Percentiles rank a stretch among this genome's conserved stretches.
These are phyloP conservation scores for Pontederia paniculata DNA, from an alignment of 176 grass and related monocot genomes.

Conservation along the genomic window DNA sequence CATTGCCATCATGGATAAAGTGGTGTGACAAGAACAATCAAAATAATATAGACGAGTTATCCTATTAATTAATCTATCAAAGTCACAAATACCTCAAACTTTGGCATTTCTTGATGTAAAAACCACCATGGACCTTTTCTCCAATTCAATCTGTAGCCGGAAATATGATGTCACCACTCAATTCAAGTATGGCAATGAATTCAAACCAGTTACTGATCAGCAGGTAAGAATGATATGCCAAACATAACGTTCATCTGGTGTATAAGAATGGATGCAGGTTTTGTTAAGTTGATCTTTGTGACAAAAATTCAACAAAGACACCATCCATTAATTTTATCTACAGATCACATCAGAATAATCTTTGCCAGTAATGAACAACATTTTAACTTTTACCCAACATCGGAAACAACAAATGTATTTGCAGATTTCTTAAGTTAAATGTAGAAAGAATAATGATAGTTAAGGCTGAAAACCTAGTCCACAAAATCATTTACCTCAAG, in stretches of 20 bases:
- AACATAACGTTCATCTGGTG: too few species aligned
- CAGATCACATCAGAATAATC: not conserved
- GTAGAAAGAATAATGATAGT: not conserved
- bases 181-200: too few species aligned
- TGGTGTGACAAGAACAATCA: not conserved
- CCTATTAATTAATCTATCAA: not conserved
- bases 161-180: too few species aligned
- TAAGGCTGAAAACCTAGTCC: slow-evolving; percentile 8
- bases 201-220: too few species aligned
- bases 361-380: too few species aligned
- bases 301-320: not conserved
- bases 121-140: slow-evolving; percentile 92
- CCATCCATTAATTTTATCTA: slow-evolving; percentile 6
- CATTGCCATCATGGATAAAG: too few species aligned
- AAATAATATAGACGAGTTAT: not conserved
- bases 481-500: slow-evolving; percentile 40
- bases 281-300: not conserved
- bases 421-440: not conserved
- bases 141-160: slow-evolving; percentile 46
- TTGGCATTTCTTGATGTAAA: slow-evolving; percentile 40
- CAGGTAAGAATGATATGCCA: too few species aligned
- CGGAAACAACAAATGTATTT: not conserved
- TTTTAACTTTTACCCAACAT: not conserved
- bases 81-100: slow-evolving; percentile 35
- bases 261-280: not conserved